Conservation (phyloP, 441 rosid species). For the Sinapis alba region DNA sequence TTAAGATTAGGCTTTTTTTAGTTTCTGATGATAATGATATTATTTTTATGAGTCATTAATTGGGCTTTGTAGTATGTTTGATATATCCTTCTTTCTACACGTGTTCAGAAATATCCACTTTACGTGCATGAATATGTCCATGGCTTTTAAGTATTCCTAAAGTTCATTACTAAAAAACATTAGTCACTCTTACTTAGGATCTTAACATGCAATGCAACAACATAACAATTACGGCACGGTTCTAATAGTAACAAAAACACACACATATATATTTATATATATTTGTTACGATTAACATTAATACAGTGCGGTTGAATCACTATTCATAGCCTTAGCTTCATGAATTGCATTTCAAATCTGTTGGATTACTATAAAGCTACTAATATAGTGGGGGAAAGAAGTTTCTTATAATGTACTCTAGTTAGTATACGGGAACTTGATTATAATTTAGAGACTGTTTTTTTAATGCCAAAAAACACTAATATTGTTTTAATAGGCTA, state of each 20-base stretch:
- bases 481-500: no score
- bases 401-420: neutral
- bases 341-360: neutral
- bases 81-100: slow-evolving; percentile 39
- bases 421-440: neutral
- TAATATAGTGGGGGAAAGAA: neutral
- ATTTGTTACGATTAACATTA: no score
- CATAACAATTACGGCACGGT: no score
- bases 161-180: slow-evolving; percentile 42
- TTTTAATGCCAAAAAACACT: no score
- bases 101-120: slow-evolving; percentile 47
- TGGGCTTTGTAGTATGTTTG: slow-evolving; percentile 48
- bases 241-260: no score
- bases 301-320: no score
- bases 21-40: slow-evolving; percentile 12
- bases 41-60: slow-evolving; percentile 22
- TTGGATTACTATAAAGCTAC: neutral
- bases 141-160: slow-evolving; percentile 45
- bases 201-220: no score
- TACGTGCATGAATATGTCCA: slow-evolving; percentile 36
- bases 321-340: no score
- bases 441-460: neutral
- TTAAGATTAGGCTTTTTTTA: slow-evolving; percentile 33
- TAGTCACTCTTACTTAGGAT: slow-evolving; percentile 29
- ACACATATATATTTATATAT: no score